Evolutionary conservation across 164 flowering plant genomes (phyloP), one percentile per base, ranked within the genome.

Genomic region (Pachysandra terminalis): DNA sequence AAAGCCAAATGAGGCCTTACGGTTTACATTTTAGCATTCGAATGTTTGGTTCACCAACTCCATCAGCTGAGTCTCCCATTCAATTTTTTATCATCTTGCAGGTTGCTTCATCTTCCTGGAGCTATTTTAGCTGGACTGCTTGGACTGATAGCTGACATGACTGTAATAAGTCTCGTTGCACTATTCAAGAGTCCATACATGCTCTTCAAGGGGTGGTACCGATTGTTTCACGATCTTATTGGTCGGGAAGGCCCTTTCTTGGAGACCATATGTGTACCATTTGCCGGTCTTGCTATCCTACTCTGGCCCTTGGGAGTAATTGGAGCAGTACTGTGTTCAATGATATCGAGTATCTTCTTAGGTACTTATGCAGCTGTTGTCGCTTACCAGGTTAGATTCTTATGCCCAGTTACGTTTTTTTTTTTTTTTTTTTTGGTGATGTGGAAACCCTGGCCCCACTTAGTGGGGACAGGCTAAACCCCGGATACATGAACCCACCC

Each of bases 231-330:
- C 68, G 98, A 94, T 66, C 90, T 90, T 49, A 82, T 91, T 26
- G 96, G 98, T 41, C 86, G 98, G 13, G 96, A 91, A 79, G 98
- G 98, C 57, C 98, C 98, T 56, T 94, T 94, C 79, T 74, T 91
- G 78, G 98, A 94, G 80, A 88, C 97, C 0, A 88, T 89, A 59
- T 94, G 98, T 79, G 97, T 94, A 6, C 98, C 98, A 45, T 85
- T 94, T 79, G 98, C 98, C 9, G 98, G 97, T 54, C 90, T 94
- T 70, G 88, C 88, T 12, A 91, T 94, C 70, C 67, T 94, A 23
- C 87, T 94, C 23, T 94, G 98, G 98, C 98, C 98, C 59, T 75
- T 83, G 63, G 87, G 84, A 67, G 98, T 94, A 66, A 77, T 59
- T 61, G 95, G 91, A 27, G 89, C 96, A 37, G 83, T 91, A 1